Percentiles rank a stretch among this genome's conserved stretches.
Evolutionary conservation across 2,329 filamentous ascomycete genomes (phyloP).

Genomic region (Tolypocladium ovalisporum): DNA sequence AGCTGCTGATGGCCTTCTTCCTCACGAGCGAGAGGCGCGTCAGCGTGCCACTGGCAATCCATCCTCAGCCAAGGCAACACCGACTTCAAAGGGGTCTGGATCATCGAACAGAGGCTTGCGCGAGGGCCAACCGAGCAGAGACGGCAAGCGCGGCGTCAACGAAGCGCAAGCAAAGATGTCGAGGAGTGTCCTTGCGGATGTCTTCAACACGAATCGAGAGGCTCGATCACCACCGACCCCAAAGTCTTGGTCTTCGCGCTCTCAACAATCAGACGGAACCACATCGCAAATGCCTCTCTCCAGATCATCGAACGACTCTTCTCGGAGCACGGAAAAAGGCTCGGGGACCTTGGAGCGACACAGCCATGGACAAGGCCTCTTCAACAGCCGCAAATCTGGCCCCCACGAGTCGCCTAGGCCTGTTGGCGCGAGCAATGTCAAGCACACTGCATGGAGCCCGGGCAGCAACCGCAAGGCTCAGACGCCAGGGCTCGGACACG

Average conservation of each 20-base stretch:
- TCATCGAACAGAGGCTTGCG: neutral
- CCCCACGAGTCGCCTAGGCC: neutral
- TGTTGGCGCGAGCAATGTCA: neutral
- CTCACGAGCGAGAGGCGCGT: slow-evolving; percentile 27
- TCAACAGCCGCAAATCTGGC: neutral
- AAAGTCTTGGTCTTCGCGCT: slow-evolving; percentile 13
- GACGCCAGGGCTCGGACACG: slow-evolving; percentile 1
- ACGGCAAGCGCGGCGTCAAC: neutral
- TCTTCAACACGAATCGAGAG: slow-evolving; percentile 17
- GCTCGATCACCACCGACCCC: slow-evolving; percentile 15
- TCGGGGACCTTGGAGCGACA: neutral
- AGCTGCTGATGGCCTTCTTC: slow-evolving; percentile 18
- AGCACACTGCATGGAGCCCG: slow-evolving; percentile 9
- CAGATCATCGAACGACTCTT: neutral
- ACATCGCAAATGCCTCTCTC: neutral
- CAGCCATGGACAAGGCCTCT: neutral
- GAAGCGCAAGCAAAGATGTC: slow-evolving; percentile 10
- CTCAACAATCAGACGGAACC: neutral
- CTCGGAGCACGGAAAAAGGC: neutral
- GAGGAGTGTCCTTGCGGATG: slow-evolving; percentile 19
- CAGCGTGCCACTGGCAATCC: slow-evolving; percentile 9
- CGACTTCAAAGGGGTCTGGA: neutral
- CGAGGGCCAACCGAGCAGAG: neutral
- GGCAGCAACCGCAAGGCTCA: slow-evolving; percentile 11
- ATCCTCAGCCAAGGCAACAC: neutral